Base-by-base conservation (phyloP, 179 eudicot species). In the Carnegiea gigantea region DNA sequence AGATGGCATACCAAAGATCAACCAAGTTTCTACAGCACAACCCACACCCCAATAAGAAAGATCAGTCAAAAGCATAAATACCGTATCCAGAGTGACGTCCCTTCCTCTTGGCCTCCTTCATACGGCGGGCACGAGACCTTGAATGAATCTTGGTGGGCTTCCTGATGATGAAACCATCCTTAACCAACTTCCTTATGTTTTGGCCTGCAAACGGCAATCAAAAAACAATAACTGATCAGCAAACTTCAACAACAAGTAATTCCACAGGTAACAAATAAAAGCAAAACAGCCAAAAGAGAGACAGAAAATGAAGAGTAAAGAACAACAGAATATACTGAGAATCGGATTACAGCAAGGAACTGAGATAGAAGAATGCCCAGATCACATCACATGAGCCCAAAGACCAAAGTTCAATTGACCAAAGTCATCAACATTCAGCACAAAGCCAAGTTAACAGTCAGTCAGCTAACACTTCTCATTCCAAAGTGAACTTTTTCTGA, bases 41-140 rank as follows among this genome's bases (percentile, higher is more conserved):
- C 15, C 36, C 48, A 36, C 20, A 15, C 44, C 0, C 8, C 44
- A 40, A 40, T 5, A 5, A 13, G 13, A 2, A 17, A 28, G 46
- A 26, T 51, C n/a, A 84, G 0, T 28, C 6, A 3, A 51, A 33
- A 33, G 48, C 23, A 1, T 18, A 17, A 15, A 9, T 91, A 93
- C 97, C 98, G 60, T 95, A 91, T 87, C 97, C 97, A 80, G 98
- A 91, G 81, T 95, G 98, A 81, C 97, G 98, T 2, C 98, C 98
- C 91, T 95, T 95, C 76, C 92, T 84, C 92, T 95, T 94, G 78
- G 98, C 98, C 83, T 90, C 96, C 82, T 92, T 93, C 98, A 95
- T 95, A 11, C 97, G 85, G 36, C 97, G 98, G 46, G 98, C 98
- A 73, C 97, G 95, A 38, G 97, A 95, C 74, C 94, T 86, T 0